Base-by-base conservation (phyloP, 768 basidiomycete species). In the Pleurotus ostreatus region DNA sequence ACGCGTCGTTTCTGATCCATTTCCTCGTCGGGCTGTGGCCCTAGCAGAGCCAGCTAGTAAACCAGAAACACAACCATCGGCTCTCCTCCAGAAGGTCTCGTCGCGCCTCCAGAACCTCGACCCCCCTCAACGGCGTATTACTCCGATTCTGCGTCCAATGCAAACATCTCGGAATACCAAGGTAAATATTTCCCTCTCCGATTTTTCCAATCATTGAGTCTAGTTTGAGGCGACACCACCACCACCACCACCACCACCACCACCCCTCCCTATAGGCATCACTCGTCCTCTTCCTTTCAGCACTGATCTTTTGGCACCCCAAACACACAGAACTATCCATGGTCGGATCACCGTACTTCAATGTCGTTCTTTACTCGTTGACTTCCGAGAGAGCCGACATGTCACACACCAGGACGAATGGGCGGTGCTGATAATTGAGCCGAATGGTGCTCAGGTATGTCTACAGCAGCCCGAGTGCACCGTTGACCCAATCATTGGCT, bases 301-400 rank as follows among this genome's bases (percentile, higher is more conserved):
- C n/a, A 77, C 75, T 5, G 26, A 44, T 7, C 55, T 66, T 5
- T 63, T 79, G 51, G 61, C 51, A 26, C 67, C 74, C 5, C 71
- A 77, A 58, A 73, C 74, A 2, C 78, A 81, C 65, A 83, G 82
- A 63, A 66, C 76, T 16, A 60, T 72, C 1, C 68, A 75, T 43
- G 82, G 82, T 0, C 76, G 75, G 40, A 57, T 83, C 12, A 77
- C 77, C 1, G 63, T 84, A n/a, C 65, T 83, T 7, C 78, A 78
- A 6, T 82, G 80, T 2, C 70, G 62, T 46, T 72, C 78, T 18
- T 59, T 80, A n/a, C 70, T 83, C 1, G 75, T 83, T 23, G 82
- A 84, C 63, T 78, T 83, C 49, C 76, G 82, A n/a, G 79, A 81
- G 65, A 75, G 76, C 25, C 78, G 82, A 58, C 73, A 79, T 4